A percentile compares a stretch with the other conserved stretches of the same genome.
phyloP scores from a whole-genome alignment of 2,329 filamentous ascomycete species.

The Fusarium sp. region DNA sequence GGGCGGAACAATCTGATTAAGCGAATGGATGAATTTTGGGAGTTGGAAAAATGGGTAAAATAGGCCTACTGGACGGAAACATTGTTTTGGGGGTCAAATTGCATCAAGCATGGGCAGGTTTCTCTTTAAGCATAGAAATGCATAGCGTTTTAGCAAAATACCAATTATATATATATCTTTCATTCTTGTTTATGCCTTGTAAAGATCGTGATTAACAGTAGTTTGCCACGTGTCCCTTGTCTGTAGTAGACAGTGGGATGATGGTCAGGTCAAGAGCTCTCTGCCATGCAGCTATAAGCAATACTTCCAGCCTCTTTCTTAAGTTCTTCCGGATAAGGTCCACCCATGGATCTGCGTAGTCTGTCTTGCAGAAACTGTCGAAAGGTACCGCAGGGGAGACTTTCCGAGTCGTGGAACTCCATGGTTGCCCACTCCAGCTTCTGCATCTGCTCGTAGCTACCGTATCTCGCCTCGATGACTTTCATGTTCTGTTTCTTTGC shows the following conservation, averaged over 20 bases:
- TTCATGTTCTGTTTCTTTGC: slow-evolving; percentile 24
- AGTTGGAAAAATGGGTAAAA: not conserved
- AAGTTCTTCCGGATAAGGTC: not conserved
- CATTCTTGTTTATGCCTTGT: too few relatives aligned
- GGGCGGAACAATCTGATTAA: not conserved
- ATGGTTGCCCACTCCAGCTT: slow-evolving; percentile 26
- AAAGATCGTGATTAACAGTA: too few relatives aligned
- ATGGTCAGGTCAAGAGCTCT: slow-evolving; percentile 1
- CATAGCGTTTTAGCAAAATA: not conserved
- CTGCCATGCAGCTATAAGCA: slow-evolving; percentile 18
- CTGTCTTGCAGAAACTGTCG: slow-evolving; percentile 20
- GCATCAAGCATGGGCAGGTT: slow-evolving; percentile 7
- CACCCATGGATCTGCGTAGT: not conserved
- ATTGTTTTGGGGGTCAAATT: slow-evolving; percentile 13
- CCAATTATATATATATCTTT: not conserved
- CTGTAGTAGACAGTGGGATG: not conserved
- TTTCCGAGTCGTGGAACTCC: slow-evolving; percentile 11
- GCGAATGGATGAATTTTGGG: not conserved
- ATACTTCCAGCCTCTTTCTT: slow-evolving; percentile 14
- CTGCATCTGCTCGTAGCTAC: slow-evolving; percentile 37
- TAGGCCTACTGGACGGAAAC: not conserved
- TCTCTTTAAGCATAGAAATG: not conserved
- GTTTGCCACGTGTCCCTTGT: not conserved
- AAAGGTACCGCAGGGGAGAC: slow-evolving; percentile 20
- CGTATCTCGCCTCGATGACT: slow-evolving; percentile 21